Evolutionary conservation across 257 asterid genomes (phyloP).

Genomic region (Catharanthus roseus): DNA sequence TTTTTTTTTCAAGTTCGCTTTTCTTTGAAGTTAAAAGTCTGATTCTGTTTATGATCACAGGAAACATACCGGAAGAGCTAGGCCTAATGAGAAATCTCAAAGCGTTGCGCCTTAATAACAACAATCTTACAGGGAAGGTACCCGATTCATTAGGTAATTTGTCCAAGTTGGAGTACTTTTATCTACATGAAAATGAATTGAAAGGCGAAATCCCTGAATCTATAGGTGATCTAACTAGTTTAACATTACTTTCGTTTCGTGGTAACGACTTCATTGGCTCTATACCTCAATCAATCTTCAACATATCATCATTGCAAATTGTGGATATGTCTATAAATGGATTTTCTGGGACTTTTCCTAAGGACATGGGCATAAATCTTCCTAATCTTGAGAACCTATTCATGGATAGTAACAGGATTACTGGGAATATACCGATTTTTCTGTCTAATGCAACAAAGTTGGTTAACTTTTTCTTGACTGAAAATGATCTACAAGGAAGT

Average conservation of each 20-base stretch:
- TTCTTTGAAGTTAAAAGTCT: too few species aligned
- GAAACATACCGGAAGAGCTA: slow-evolving; percentile 32
- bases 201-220: slow-evolving; percentile 30
- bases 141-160: slow-evolving; percentile 33
- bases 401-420: slow-evolving; percentile 36
- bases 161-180: slow-evolving; percentile 25
- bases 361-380: slow-evolving; percentile 21
- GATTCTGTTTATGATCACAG: too few species aligned
- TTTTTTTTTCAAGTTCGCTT: too few species aligned
- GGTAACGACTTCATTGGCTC: slow-evolving; percentile 26
- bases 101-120: slow-evolving; percentile 20
- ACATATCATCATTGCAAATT: slow-evolving; percentile 11
- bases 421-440: slow-evolving; percentile 29
- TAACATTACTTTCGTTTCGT: slow-evolving; percentile 19
- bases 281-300: slow-evolving; percentile 28
- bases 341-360: slow-evolving; percentile 31
- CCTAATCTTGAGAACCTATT: slow-evolving; percentile 26
- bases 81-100: slow-evolving; percentile 27
- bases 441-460: slow-evolving; percentile 36
- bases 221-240: slow-evolving; percentile 23
- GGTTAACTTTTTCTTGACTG: slow-evolving; percentile 17
- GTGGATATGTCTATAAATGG: slow-evolving; percentile 26
- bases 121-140: slow-evolving; percentile 32
- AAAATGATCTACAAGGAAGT: slow-evolving; percentile 33
- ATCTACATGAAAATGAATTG: slow-evolving; percentile 30